These are phyloP conservation scores for Fusarium camptoceras DNA, from an alignment of 2,329 filamentous ascomycete species.

Conservation along the genomic window DNA sequence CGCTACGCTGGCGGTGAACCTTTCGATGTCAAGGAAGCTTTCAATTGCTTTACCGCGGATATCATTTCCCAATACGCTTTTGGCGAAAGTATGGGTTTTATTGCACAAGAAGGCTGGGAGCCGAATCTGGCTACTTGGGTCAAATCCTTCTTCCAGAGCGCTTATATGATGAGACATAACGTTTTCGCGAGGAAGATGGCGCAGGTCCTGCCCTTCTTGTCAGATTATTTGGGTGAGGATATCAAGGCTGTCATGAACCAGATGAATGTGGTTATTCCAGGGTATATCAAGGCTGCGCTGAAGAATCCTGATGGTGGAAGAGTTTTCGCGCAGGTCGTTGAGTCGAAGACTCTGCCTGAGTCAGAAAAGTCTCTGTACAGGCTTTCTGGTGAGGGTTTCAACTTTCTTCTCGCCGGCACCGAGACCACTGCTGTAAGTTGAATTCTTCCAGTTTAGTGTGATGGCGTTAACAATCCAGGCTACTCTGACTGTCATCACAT, in stretches of 20 bases:
- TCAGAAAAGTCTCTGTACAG: slow-evolving; percentile 53
- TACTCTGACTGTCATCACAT: slow-evolving; percentile 51
- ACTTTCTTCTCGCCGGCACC: slow-evolving; percentile 53
- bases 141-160: slow-evolving; percentile 48
- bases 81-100: slow-evolving; percentile 51
- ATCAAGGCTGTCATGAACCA: slow-evolving; percentile 30
- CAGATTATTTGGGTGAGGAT: slow-evolving; percentile 28
- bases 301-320: slow-evolving; percentile 23
- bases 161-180: slow-evolving; percentile 51
- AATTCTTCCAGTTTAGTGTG: accelerated
- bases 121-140: slow-evolving; percentile 54
- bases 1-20: slow-evolving; percentile 35
- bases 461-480: slow-evolving; percentile 17
- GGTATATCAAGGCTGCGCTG: slow-evolving; percentile 11
- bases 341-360: slow-evolving; percentile 46
- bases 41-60: slow-evolving; percentile 56
- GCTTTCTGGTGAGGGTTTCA: slow-evolving; percentile 53
- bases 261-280: slow-evolving; percentile 35
- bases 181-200: slow-evolving; percentile 43
- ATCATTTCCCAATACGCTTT: slow-evolving; percentile 54
- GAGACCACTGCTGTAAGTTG: slow-evolving; percentile 53
- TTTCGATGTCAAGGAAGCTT: slow-evolving; percentile 52
- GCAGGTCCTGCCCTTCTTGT: slow-evolving; percentile 7
- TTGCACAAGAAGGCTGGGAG: slow-evolving; percentile 49
- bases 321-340: slow-evolving; percentile 33